Conservation (phyloP, 176 grass and related monocot genomes). For the Eragrostis curvula region DNA sequence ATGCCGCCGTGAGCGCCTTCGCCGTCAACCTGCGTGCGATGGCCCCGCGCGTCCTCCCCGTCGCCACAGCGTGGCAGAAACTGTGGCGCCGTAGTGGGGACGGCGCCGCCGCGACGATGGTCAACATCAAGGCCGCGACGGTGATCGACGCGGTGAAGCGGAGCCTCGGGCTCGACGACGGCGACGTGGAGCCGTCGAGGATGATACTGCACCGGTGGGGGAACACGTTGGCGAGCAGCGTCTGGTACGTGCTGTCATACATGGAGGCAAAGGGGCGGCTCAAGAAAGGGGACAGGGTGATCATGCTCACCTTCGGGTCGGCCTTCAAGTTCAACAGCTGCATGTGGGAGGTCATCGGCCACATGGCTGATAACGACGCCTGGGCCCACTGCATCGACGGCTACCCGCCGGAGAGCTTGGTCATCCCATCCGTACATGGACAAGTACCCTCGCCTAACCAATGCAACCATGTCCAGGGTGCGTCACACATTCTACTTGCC, state of each 20-base stretch:
- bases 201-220: constrained; percentile 81
- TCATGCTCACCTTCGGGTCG: constrained; percentile 71
- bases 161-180: constrained; percentile 51
- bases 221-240: constrained; percentile 68
- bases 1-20: constrained; percentile 66
- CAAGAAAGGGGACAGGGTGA: constrained; percentile 50
- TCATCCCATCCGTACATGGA: constrained; percentile 67
- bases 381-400: constrained; percentile 63
- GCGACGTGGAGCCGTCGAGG: constrained; percentile 60
- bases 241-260: constrained; percentile 77
- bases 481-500: no score
- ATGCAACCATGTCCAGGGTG: no score
- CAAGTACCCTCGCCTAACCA: constrained; percentile 16
- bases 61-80: background rate
- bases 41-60: constrained; percentile 54
- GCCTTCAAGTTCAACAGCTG: constrained; percentile 83
- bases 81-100: no score
- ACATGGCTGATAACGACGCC: constrained; percentile 43
- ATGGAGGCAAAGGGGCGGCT: constrained; percentile 71
- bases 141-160: constrained; percentile 62
- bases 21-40: constrained; percentile 55
- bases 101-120: background rate
- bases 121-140: constrained; percentile 60
- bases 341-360: constrained; percentile 62
- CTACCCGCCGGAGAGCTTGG: constrained; percentile 58